These are phyloP conservation scores for Nephelium lappaceum DNA, from an alignment of 345 rosid species.

Conservation along the genomic window DNA sequence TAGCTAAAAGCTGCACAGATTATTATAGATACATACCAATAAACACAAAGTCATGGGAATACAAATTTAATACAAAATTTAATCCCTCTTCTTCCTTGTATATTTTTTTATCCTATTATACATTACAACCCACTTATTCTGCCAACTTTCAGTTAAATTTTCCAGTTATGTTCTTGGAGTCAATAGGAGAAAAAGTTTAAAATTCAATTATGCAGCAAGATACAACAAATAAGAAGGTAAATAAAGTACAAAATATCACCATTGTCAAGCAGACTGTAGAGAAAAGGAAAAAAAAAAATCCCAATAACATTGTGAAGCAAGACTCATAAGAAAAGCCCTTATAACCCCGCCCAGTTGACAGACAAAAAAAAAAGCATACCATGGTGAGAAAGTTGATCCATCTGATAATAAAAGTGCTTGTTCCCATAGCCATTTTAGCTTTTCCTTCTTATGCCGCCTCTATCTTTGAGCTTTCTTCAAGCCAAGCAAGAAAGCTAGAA, in stretches of 20 bases:
- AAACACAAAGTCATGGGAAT: slow-evolving; percentile 4
- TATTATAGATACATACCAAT: slow-evolving; percentile 1
- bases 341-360: too few relatives aligned
- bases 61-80: not conserved
- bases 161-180: too few relatives aligned
- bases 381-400: slow-evolving; percentile 93
- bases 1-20: slow-evolving; percentile 76
- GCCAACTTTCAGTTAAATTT: not conserved
- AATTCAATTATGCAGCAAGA: too few relatives aligned
- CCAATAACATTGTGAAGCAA: too few relatives aligned
- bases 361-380: slow-evolving; percentile 43
- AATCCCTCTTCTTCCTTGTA: slow-evolving; percentile 4
- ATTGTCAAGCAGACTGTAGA: too few relatives aligned
- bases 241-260: too few relatives aligned
- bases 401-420: slow-evolving; percentile 85
- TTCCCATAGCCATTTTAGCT: slow-evolving; percentile 71
- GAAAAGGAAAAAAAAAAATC: not conserved
- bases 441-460: slow-evolving; percentile 19
- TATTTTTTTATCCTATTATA: slow-evolving; percentile 12
- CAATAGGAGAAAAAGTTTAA: too few relatives aligned
- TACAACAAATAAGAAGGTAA: too few relatives aligned
- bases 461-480: not conserved
- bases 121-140: not conserved
- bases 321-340: too few relatives aligned
- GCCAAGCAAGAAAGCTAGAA: slow-evolving; percentile 11